Conservation (phyloP, 768 basidiomycete genomes). For the Rhizopogon vulgaris region DNA sequence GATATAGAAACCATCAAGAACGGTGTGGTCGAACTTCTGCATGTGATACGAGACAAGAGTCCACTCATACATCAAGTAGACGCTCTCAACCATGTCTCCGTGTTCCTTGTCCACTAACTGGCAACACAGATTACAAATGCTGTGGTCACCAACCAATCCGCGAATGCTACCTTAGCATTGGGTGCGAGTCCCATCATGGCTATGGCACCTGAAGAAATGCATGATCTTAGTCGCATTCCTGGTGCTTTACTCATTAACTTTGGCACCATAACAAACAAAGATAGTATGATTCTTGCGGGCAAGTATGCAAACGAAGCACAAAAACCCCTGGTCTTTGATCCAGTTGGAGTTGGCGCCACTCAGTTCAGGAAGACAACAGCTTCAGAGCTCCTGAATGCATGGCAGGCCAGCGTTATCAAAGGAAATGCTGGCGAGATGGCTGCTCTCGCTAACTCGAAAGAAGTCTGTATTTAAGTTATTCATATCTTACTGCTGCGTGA, state of each 20-base stretch:
- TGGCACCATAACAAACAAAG: conserved; percentile 67
- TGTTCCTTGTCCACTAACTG: background rate
- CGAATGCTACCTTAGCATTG: conserved; percentile 83
- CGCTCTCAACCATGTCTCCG: background rate
- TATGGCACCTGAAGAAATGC: conserved; percentile 74
- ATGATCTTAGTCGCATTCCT: conserved; percentile 60
- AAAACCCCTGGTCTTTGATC: conserved; percentile 85
- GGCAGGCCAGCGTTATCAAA: conserved; percentile 90
- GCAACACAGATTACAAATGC: conserved; percentile 73
- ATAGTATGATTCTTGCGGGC: conserved; percentile 77
- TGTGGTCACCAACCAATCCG: conserved; percentile 85
- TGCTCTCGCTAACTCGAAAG: conserved; percentile 64
- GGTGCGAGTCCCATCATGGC: conserved; percentile 96
- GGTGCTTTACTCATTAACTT: conserved; percentile 81
- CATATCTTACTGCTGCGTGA: background rate
- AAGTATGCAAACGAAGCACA: conserved; percentile 55
- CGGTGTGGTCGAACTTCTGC: conserved; percentile 44
- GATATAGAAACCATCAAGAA: conserved; percentile 33
- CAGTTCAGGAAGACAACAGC: conserved; percentile 51
- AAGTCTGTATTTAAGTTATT: conserved; percentile 37
- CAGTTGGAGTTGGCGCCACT: conserved; percentile 88
- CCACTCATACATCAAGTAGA: conserved; percentile 81
- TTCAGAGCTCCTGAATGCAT: conserved; percentile 62
- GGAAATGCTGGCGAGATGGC: conserved; percentile 91
- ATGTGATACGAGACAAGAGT: conserved; percentile 39